A percentile compares a stretch with the other conserved stretches of the same genome.
Conservation (phyloP, 768 basidiomycete genomes). For the Lyophyllum decastes region DNA sequence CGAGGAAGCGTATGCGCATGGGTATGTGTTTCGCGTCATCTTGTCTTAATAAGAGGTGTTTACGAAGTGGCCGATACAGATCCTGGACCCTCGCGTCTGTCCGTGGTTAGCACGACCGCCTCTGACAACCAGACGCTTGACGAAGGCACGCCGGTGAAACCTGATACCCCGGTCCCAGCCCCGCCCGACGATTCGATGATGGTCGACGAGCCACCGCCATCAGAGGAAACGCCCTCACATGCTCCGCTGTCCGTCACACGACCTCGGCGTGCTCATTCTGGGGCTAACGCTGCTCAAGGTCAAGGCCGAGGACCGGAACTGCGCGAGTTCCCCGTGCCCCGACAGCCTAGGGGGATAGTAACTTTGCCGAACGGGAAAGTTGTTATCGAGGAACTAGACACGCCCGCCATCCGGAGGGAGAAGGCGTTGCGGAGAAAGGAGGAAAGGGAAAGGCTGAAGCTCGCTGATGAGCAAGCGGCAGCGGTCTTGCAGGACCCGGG, state of each 20-base stretch:
- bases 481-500: not conserved
- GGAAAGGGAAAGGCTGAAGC: conserved; percentile 27
- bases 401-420: conserved; percentile 64
- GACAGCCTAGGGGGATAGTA: conserved; percentile 24
- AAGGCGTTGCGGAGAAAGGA: conserved; percentile 51
- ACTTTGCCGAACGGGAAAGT: conserved; percentile 46
- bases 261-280: not conserved
- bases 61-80: not conserved
- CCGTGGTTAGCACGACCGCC: conserved; percentile 44
- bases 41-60: not conserved
- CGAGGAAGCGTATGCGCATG: conserved; percentile 55
- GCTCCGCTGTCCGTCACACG: conserved; percentile 4
- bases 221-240: not conserved
- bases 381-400: conserved; percentile 73
- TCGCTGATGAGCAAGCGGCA: conserved; percentile 18
- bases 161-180: conserved; percentile 3
- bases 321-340: conserved; percentile 8
- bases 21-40: conserved; percentile 31
- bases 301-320: not conserved
- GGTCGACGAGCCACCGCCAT: not conserved
- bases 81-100: conserved; percentile 40
- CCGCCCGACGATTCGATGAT: conserved; percentile 2
- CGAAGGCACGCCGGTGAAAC: conserved; percentile 23
- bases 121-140: conserved; percentile 46
- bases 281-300: too few species aligned